Evolutionary conservation across 2,329 filamentous ascomycete genomes (phyloP).

Genomic region (Alternaria gaisen): DNA sequence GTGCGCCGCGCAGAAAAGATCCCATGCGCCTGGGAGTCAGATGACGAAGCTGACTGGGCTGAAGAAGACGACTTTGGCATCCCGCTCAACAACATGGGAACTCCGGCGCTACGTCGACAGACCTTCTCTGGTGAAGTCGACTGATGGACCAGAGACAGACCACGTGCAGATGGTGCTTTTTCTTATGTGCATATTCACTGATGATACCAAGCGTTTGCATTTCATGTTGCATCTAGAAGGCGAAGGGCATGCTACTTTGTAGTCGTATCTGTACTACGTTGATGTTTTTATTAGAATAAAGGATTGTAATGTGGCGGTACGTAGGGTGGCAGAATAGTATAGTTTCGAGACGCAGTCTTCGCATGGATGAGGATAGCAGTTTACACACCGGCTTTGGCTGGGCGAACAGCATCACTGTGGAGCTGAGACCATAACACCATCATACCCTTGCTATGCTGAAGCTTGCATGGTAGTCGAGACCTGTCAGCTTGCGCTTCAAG

Average conservation of each 20-base stretch:
- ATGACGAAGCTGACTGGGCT: conserved; percentile 60
- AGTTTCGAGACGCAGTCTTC: not conserved
- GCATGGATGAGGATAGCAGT: conserved; percentile 13
- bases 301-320: conserved; percentile 28
- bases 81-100: conserved; percentile 50
- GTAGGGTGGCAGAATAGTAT: conserved; percentile 10
- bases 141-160: conserved; percentile 22
- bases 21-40: conserved; percentile 67
- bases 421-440: conserved; percentile 7
- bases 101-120: conserved; percentile 31
- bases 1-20: conserved; percentile 44
- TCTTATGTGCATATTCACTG: conserved; percentile 22
- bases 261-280: conserved; percentile 26
- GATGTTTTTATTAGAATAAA: conserved; percentile 22
- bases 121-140: conserved; percentile 39
- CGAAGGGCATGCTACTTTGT: conserved; percentile 26
- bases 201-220: conserved; percentile 32
- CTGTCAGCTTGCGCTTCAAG: not conserved
- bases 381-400: conserved; percentile 15
- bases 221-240: conserved; percentile 34
- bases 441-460: conserved; percentile 2
- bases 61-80: conserved; percentile 68
- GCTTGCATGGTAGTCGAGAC: not conserved
- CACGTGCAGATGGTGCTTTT: conserved; percentile 11
- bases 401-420: conserved; percentile 4